Percentiles rank a stretch among this genome's conserved stretches.
Conservation (phyloP, 306 rosid species). For the Gleditsia sinensis region DNA sequence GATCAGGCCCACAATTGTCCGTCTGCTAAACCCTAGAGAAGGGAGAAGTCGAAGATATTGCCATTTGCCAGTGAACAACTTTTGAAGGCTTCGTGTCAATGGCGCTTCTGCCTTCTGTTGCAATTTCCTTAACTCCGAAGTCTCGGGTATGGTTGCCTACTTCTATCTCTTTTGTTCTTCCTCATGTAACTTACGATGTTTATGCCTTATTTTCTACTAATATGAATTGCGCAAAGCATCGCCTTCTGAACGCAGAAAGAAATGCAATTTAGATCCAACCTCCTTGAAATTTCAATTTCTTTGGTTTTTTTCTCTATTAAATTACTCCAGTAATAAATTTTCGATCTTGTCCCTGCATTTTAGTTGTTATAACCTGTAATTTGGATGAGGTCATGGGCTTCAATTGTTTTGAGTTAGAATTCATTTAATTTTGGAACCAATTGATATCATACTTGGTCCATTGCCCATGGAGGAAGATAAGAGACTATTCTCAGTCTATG, state of each 20-base stretch:
- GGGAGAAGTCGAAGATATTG: not conserved
- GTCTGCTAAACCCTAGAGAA: not conserved
- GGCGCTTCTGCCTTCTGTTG: constrained; percentile 45
- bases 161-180: not conserved
- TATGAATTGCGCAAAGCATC: not conserved
- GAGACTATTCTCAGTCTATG: not conserved
- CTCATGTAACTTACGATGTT: not conserved
- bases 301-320: not conserved
- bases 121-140: constrained; percentile 42
- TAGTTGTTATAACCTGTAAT: not conserved
- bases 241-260: not conserved
- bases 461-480: not conserved
- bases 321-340: not conserved
- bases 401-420: not conserved
- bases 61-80: not conserved
- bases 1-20: not conserved
- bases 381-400: not conserved
- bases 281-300: not conserved
- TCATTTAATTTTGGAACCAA: not conserved
- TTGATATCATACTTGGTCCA: too few species aligned
- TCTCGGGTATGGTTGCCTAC: constrained; percentile 34
- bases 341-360: not conserved
- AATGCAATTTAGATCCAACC: not conserved
- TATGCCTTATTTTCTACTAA: not conserved
- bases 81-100: constrained; percentile 5